phyloP scores from a whole-genome alignment of 768 basidiomycete genomes.

The Tremella mesenterica region DNA sequence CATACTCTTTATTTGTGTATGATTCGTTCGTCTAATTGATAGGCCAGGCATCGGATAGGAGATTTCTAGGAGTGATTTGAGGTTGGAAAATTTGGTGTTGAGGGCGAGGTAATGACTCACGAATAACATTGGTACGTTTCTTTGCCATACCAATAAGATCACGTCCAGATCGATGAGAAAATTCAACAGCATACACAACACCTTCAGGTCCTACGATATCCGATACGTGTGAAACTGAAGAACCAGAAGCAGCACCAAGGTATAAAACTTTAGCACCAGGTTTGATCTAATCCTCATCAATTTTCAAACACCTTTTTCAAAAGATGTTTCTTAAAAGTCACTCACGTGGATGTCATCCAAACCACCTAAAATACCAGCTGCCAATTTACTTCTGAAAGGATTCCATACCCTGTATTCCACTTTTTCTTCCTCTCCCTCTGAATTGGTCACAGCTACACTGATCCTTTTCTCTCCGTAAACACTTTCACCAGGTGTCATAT shows the following conservation, averaged over 20 bases:
- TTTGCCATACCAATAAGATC: conserved; percentile 99
- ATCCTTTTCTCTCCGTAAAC: conserved; percentile 99
- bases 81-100: neutral
- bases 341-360: conserved; percentile 71
- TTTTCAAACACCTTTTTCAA: too few species aligned
- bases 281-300: conserved; percentile 49
- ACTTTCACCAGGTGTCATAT: conserved; percentile 91
- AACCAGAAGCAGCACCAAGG: conserved; percentile 94
- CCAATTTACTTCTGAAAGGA: conserved; percentile 93
- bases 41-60: neutral
- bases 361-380: conserved; percentile 92
- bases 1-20: neutral
- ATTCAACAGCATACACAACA: conserved; percentile 95
- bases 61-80: neutral
- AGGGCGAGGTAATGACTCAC: conserved; percentile 45
- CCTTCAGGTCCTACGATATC: conserved; percentile 98
- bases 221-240: conserved; percentile 95
- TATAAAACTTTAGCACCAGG: conserved; percentile 96
- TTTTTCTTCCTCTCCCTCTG: conserved; percentile 57
- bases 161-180: conserved; percentile 90
- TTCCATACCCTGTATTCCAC: conserved; percentile 99
- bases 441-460: conserved; percentile 55
- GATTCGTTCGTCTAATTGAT: too few species aligned
- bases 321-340: too few species aligned
- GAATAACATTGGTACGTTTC: conserved; percentile 97